These are phyloP conservation scores for Vitis hybrid DNA, from an alignment of 177 flowering plant species.

Conservation along the genomic window DNA sequence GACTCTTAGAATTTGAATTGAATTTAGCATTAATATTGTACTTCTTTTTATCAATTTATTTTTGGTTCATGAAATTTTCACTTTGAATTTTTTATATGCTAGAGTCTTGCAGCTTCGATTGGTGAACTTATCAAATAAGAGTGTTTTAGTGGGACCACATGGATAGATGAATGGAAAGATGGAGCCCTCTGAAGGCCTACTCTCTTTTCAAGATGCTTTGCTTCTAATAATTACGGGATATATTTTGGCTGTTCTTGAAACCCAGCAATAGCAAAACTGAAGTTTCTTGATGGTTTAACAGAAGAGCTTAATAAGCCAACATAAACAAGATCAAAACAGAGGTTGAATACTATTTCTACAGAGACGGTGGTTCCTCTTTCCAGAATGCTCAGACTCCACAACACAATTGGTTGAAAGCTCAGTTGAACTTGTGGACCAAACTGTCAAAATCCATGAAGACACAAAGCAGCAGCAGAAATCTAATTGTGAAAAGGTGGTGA, in stretches of 20 bases:
- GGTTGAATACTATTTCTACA: not conserved
- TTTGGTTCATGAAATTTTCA: too few species aligned
- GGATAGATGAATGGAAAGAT: constrained; percentile 23
- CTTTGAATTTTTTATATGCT: constrained; percentile 21
- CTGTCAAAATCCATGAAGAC: too few species aligned
- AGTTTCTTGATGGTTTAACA: constrained; percentile 70
- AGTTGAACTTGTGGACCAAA: too few species aligned
- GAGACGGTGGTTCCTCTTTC: too few species aligned
- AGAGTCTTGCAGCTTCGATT: constrained; percentile 86
- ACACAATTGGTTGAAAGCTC: too few species aligned
- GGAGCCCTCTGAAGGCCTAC: constrained; percentile 38
- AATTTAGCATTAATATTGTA: too few species aligned
- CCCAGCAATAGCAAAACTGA: constrained; percentile 48
- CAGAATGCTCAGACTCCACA: too few species aligned
- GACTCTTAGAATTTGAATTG: too few species aligned
- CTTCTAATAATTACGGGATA: constrained; percentile 73
- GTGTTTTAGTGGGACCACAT: constrained; percentile 43
- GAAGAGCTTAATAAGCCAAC: constrained; percentile 67
- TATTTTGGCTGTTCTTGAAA: constrained; percentile 87
- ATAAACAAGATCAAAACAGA: constrained; percentile 35
- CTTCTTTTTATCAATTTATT: too few species aligned
- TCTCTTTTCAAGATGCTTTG: constrained; percentile 61
- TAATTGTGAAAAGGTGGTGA: too few species aligned
- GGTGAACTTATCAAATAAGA: constrained; percentile 77
- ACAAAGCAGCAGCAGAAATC: too few species aligned